Evolutionary conservation across 257 asterid genomes (phyloP).

Genomic region (Datura wrightii): DNA sequence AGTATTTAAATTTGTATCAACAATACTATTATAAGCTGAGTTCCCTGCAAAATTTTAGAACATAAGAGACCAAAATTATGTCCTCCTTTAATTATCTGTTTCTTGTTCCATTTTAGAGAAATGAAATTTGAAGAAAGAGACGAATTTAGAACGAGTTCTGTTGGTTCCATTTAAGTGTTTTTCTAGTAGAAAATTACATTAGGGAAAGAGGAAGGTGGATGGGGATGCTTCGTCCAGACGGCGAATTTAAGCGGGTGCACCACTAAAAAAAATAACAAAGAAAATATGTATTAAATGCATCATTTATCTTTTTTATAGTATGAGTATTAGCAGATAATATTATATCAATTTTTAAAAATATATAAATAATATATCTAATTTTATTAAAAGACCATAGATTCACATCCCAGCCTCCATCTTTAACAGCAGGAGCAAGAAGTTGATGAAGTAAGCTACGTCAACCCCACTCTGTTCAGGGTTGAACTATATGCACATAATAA

Average conservation of each 20-base stretch:
- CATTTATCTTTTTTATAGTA: no score
- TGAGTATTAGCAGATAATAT: no score
- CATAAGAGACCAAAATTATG: background rate
- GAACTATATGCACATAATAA: background rate
- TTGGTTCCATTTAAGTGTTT: background rate
- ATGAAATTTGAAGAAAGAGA: background rate
- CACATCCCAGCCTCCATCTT: no score
- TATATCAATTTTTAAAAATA: no score
- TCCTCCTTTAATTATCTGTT: background rate
- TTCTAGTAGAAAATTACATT: background rate
- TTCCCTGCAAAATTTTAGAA: constrained; percentile 40
- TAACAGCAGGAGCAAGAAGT: background rate
- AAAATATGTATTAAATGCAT: no score
- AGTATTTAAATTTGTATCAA: constrained; percentile 50
- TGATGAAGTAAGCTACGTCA: background rate
- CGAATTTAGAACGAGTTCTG: background rate
- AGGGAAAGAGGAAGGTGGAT: background rate
- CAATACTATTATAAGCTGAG: constrained; percentile 35
- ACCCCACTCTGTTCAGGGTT: background rate
- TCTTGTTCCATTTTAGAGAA: background rate
- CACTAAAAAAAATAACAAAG: no score
- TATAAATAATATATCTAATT: no score
- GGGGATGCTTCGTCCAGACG: no score
- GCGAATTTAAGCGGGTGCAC: no score
- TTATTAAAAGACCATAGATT: no score